Base-by-base conservation (phyloP, 176 grass and related monocot species). In the Pharus latifolius region DNA sequence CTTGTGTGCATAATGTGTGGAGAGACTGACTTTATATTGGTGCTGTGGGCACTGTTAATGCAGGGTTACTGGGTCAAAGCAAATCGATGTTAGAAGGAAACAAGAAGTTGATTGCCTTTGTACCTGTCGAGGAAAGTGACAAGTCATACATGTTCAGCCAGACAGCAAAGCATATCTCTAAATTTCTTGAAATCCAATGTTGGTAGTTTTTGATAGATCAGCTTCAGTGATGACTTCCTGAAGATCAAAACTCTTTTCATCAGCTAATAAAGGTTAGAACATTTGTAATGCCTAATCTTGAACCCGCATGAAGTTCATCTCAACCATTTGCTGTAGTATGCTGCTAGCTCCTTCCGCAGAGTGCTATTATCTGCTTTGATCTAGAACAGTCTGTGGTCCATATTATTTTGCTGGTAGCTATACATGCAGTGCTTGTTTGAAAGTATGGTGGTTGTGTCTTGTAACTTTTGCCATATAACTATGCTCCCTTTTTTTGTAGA, bases 111-210 rank as follows among this genome's bases (percentile, higher is more conserved):
- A n/a, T n/a, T n/a, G 33, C 69, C 41, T 70, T 75, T 80, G 58
- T 85, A 79, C 83, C 75, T 48, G 62, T 68, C 56, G 63, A 75
- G 63, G 77, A 80, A 70, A 85, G 63, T 49, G 76, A 85, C 41
- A 56, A 30, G 57, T 5, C 33, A 43, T 53, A 8, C 15, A 0
- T 75, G 49, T 49, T 75, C 63, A 68, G 2, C 16, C 28, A 44
- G 40, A n/a, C 16, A 3, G 31, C 50, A 51, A 78, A 73, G n/a
- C 41, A 49, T 32, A 49, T 56, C 23, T 20, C 69, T 22, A 46
- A 65, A 63, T 0, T 55, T 54, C 28, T 52, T 16, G 70, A 60
- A 48, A 13, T 17, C 41, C n/a, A n/a, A n/a, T n/a, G n/a, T 42
- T 60, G 58, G 46, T 60, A 28, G 46, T 55, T 15, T 63, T 34